Evolutionary conservation across 345 rosid species (phyloP).

Genomic region (Microcos paniculata): DNA sequence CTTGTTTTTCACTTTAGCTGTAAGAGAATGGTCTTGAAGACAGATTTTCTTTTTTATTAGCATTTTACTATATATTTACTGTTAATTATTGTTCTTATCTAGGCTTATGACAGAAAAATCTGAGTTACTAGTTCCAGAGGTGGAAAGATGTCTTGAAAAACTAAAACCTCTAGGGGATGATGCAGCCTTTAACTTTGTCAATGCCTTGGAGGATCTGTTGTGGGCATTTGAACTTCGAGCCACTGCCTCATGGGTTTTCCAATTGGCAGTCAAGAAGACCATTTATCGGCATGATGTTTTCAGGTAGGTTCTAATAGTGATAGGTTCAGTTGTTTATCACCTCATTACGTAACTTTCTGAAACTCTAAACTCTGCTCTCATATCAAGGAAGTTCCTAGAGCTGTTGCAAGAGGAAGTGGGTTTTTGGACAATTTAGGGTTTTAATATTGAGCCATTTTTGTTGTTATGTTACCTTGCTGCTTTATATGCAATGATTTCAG

Average conservation of each 20-base stretch:
- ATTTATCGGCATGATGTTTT: constrained; percentile 72
- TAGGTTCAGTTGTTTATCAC: constrained; percentile 19
- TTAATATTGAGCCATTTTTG: not conserved
- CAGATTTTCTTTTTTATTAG: not conserved
- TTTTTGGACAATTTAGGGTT: not conserved
- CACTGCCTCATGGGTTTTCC: constrained; percentile 92
- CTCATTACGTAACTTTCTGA: not conserved
- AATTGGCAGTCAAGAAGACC: constrained; percentile 68
- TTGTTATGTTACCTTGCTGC: not conserved
- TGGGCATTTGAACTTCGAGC: constrained; percentile 96
- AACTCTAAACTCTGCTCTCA: not conserved
- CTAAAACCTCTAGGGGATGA: constrained; percentile 66
- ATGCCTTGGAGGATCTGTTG: constrained; percentile 78
- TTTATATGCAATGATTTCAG: not conserved
- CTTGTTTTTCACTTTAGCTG: constrained; percentile 11
- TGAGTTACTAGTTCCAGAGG: constrained; percentile 55
- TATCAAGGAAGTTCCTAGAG: not conserved
- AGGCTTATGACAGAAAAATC: constrained; percentile 76
- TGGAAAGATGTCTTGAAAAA: constrained; percentile 65
- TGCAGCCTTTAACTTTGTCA: constrained; percentile 87
- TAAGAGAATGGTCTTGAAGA: constrained; percentile 7
- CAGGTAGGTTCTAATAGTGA: constrained; percentile 57
- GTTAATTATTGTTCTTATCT: constrained; percentile 25
- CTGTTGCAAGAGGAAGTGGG: not conserved
- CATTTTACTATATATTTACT: not conserved